Evolutionary conservation across 805 yeast species (phyloP).

Genomic region (Saccharomyces kudriavzevii): DNA sequence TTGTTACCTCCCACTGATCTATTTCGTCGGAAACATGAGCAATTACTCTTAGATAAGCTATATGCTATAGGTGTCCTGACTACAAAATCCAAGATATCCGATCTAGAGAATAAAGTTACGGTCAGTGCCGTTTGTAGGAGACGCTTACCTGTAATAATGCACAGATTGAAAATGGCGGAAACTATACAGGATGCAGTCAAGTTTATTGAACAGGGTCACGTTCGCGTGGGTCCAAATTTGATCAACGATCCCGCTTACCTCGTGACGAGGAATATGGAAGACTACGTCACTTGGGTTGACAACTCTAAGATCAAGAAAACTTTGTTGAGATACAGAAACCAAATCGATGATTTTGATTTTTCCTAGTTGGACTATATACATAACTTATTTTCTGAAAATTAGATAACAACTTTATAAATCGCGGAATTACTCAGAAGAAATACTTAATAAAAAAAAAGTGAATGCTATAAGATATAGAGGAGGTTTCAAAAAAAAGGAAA

Average conservation of each 20-base stretch:
- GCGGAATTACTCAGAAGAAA: not conserved
- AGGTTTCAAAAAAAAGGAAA: not conserved
- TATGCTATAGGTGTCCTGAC: conserved; percentile 83
- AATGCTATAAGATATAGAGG: not conserved
- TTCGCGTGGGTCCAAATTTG: conserved; percentile 91
- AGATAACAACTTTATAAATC: not conserved
- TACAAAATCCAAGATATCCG: conserved; percentile 83
- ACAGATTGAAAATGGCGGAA: conserved; percentile 88
- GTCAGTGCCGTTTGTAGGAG: conserved; percentile 91
- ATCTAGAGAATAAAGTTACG: conserved; percentile 81
- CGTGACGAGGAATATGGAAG: conserved; percentile 90
- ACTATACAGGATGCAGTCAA: conserved; percentile 81
- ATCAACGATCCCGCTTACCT: conserved; percentile 93
- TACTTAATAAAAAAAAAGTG: not conserved
- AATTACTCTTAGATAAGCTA: conserved; percentile 75
- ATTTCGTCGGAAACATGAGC: conserved; percentile 80
- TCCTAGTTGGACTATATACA: conserved; percentile 22
- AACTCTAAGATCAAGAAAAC: conserved; percentile 86
- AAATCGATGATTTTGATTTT: conserved; percentile 51
- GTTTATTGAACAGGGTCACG: conserved; percentile 94
- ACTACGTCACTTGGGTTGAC: conserved; percentile 97
- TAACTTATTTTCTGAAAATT: not conserved
- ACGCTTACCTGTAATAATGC: conserved; percentile 90
- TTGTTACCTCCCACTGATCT: conserved; percentile 83
- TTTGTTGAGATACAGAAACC: conserved; percentile 78